A percentile compares a stretch with the other conserved stretches of the same genome.
Evolutionary conservation across 148 eudicot genomes (phyloP).

Genomic region (Pharnaceum exiguum): DNA sequence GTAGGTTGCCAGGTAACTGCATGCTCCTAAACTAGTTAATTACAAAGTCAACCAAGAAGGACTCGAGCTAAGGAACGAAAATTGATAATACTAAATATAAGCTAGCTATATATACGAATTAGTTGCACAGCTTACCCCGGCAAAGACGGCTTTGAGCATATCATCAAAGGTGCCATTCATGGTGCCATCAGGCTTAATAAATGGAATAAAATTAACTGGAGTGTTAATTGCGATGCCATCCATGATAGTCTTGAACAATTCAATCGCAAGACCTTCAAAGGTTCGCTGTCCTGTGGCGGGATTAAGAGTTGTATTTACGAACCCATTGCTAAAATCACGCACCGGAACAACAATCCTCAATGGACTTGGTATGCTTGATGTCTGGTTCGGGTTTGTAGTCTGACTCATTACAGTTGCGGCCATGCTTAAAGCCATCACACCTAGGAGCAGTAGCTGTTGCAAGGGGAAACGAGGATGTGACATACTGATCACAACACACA

Average conservation of each 20-base stretch:
- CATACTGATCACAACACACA: no score
- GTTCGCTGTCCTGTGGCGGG: not conserved
- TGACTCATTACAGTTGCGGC: not conserved
- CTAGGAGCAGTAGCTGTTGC: no score
- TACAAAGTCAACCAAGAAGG: not conserved
- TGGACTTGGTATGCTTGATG: not conserved
- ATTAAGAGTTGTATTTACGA: conserved; percentile 13
- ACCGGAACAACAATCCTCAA: conserved; percentile 23
- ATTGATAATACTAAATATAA: no score
- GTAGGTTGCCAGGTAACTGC: no score
- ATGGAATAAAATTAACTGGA: not conserved
- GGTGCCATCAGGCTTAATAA: conserved; percentile 18
- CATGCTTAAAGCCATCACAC: not conserved
- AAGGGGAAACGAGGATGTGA: no score
- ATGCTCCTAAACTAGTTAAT: no score
- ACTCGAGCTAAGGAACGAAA: not conserved
- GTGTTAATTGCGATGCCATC: conserved; percentile 4
- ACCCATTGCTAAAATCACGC: conserved; percentile 15
- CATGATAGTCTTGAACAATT: conserved; percentile 20
- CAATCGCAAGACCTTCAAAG: conserved; percentile 16
- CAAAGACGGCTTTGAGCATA: conserved; percentile 18
- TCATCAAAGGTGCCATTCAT: conserved; percentile 21
- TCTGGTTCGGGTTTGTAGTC: not conserved
- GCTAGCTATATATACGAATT: no score
- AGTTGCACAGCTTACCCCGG: conserved; percentile 15